Base-by-base conservation (phyloP, 2,329 filamentous ascomycete genomes). In the Colletotrichum sp. region DNA sequence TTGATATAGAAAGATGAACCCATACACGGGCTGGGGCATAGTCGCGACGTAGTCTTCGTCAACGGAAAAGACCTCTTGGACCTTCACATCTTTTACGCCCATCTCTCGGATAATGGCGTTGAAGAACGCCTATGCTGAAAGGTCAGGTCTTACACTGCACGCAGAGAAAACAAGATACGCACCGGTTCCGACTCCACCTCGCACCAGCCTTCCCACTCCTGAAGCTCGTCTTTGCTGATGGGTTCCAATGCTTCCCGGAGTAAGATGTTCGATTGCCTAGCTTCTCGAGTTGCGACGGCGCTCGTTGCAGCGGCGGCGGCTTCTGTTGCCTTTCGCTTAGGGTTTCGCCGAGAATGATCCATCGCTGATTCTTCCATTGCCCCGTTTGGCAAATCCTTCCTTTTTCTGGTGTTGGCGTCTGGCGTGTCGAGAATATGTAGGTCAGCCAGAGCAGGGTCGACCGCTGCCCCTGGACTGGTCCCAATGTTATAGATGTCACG, bases 101-200 rank as follows among this genome's bases (percentile, higher is more conserved):
- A 97, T 92, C 65, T 96, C 93, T 39, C 90, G 90, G 5, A 99
- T 88, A 83, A 99, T 96, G 52, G 92, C 92, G 80, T 96, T 97
- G 87, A 99, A 98, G 80, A 96, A 93, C 32, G 92, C 93, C 95
- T 96, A 36, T 32, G 10, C 34, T 32, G 59, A 15, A 63, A 36
- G 28, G 18, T 34, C 26, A 59, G n/a, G 10, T 13, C n/a, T 16
- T n/a, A 32, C 15, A 24, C 15, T 52, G 9, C 18, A 22, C 12
- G 16, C 15, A 30, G n/a, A 59, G 18, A 44, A 22, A n/a, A 36
- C 7, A 22, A 24, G 16, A 5, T 55, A 82, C 91, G 85, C 84
- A 95, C 95, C 9, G 96, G 96, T 77, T 98, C 96, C 8, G 95
- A 98, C 84, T 98, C 96, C 66, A 99, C 90, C 81, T 98, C 96